These are phyloP conservation scores for Aspergillus piperis DNA, from an alignment of 2,329 filamentous ascomycete species.

Conservation along the genomic window DNA sequence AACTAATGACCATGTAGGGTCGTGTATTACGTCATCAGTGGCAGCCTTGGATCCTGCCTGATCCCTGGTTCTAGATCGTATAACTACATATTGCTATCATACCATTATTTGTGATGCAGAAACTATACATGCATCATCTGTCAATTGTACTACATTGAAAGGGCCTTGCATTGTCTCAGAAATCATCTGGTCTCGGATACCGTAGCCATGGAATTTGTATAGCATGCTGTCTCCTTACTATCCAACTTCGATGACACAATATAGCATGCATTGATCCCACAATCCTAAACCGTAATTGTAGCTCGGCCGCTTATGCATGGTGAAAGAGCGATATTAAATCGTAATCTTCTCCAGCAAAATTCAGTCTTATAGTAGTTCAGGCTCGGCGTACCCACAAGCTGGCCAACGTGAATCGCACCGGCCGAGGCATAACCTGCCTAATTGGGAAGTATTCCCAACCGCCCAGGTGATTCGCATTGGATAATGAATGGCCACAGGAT, in stretches of 20 bases:
- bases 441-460: slow-evolving; percentile 14
- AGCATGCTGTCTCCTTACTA: too few species aligned
- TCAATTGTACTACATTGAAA: too few species aligned
- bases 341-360: not conserved
- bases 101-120: not conserved
- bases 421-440: slow-evolving; percentile 12
- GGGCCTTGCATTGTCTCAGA: too few species aligned
- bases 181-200: too few species aligned
- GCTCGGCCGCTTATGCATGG: not conserved
- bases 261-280: too few species aligned
- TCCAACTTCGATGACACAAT: too few species aligned
- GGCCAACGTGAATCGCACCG: not conserved
- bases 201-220: too few species aligned
- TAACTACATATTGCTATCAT: too few species aligned
- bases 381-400: not conserved
- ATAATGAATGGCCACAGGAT: not conserved
- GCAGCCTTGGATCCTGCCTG: too few species aligned
- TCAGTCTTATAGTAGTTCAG: not conserved
- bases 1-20: not conserved
- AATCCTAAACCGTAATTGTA: not conserved
- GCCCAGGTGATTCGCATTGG: not conserved
- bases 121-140: not conserved
- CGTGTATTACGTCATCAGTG: not conserved
- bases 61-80: not conserved
- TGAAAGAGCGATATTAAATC: too few species aligned